Conservation (phyloP, 495 filamentous ascomycete species). For the Staphylotrichum tortipilum region DNA sequence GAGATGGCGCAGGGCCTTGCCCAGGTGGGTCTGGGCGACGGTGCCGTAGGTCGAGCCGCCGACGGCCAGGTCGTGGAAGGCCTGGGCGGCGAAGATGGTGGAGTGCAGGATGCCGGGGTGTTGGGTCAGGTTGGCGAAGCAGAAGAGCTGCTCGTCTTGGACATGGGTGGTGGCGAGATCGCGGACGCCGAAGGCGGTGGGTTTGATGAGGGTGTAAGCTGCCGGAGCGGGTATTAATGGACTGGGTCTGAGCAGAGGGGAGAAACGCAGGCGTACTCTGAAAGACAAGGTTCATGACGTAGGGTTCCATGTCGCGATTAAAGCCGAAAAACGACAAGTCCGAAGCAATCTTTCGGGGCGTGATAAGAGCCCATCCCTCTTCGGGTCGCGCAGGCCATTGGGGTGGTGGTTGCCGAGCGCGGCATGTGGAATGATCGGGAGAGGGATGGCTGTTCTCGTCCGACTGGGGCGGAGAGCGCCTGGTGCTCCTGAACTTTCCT, state of each 20-base stretch:
- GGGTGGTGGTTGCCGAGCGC: no score
- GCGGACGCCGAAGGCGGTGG: slow-evolving; percentile 1
- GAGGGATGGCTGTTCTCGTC: no score
- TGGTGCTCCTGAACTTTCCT: background rate
- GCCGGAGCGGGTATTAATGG: no score
- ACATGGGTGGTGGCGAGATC: background rate
- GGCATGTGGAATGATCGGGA: no score
- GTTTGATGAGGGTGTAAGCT: slow-evolving; percentile 13
- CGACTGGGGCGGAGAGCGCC: no score
- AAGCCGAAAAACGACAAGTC: background rate
- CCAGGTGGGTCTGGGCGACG: background rate
- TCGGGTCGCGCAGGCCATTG: background rate
- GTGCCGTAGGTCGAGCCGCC: background rate
- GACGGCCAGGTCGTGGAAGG: slow-evolving; percentile 1
- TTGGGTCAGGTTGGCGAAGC: slow-evolving; percentile 6
- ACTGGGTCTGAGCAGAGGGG: no score
- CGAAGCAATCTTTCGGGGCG: background rate
- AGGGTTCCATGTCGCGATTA: background rate
- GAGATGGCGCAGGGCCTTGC: slow-evolving; percentile 1
- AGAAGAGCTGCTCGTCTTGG: slow-evolving; percentile 4
- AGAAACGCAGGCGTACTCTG: background rate
- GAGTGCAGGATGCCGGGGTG: slow-evolving; percentile 12
- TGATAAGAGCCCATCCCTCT: background rate
- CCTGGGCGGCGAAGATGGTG: slow-evolving; percentile 6
- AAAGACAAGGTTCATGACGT: background rate